phyloP scores from a whole-genome alignment of 345 rosid genomes.

The Nephelium lappaceum region DNA sequence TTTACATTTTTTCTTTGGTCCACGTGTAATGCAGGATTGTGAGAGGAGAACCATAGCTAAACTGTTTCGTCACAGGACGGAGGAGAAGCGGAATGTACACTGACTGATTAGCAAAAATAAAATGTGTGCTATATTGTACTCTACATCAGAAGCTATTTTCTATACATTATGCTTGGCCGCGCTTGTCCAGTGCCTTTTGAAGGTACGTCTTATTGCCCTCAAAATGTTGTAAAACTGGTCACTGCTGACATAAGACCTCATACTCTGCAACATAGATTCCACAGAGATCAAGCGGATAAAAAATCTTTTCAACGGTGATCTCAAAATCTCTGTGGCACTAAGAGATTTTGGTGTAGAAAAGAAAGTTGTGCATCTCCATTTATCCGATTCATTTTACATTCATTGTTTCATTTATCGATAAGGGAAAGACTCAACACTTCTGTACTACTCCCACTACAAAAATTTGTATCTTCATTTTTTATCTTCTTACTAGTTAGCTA shows the following conservation, averaged over 20 bases:
- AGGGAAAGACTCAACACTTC: neutral
- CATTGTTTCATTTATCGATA: constrained; percentile 2
- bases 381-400: constrained; percentile 11
- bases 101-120: constrained; percentile 45
- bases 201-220: constrained; percentile 6
- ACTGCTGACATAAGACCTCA: neutral
- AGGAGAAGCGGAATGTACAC: constrained; percentile 56
- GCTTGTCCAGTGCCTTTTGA: neutral
- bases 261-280: neutral
- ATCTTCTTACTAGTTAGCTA: neutral
- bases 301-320: neutral
- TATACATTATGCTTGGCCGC: neutral
- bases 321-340: neutral
- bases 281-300: neutral
- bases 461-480: neutral
- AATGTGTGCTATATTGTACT: constrained; percentile 4
- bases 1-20: neutral
- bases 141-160: neutral
- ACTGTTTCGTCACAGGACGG: constrained; percentile 80
- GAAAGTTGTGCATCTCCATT: neutral
- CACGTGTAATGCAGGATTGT: constrained; percentile 67
- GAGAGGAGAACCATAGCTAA: constrained; percentile 90
- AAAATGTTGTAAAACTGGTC: constrained; percentile 9
- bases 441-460: neutral
- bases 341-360: neutral